A percentile compares a stretch with the other conserved stretches of the same genome.
Conservation (phyloP, 2,329 filamentous ascomycete species). For the Rhexocercosporidium sp. region DNA sequence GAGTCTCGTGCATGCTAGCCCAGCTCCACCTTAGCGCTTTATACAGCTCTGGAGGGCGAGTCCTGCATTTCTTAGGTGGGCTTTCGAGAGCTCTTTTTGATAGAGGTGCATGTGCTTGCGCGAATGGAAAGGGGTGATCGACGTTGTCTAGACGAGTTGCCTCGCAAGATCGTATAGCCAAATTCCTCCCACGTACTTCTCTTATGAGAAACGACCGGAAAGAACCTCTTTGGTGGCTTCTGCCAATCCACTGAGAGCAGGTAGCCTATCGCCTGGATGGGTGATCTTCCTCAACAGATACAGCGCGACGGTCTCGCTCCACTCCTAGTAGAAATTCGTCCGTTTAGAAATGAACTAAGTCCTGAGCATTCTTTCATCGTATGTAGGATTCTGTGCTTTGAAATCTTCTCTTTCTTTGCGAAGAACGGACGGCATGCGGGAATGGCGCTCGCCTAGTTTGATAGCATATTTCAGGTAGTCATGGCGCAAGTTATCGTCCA, state of each 20-base stretch:
- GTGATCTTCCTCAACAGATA: background rate
- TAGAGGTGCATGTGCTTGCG: background rate
- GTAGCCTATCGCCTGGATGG: background rate
- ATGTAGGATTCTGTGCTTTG: background rate
- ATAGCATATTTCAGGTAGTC: background rate
- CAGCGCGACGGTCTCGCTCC: background rate
- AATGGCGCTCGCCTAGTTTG: background rate
- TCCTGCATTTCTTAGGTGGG: background rate
- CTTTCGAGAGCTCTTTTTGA: background rate
- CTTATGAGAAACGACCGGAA: background rate
- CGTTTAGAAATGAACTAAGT: background rate
- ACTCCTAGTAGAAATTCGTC: background rate
- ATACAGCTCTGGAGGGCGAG: background rate
- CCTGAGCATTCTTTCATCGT: background rate
- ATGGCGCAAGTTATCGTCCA: background rate
- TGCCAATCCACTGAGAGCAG: background rate
- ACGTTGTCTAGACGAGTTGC: background rate
- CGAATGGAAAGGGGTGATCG: background rate
- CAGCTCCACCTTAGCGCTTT: background rate
- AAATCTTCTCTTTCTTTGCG: background rate
- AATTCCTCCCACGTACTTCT: background rate
- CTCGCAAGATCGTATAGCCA: background rate
- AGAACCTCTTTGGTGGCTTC: background rate
- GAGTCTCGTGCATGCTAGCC: constrained; percentile 3
- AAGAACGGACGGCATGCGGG: background rate